A percentile compares a stretch with the other conserved stretches of the same genome.
Evolutionary conservation across 2,329 filamentous ascomycete species (phyloP).

Genomic region (Lachnellula cervina): DNA sequence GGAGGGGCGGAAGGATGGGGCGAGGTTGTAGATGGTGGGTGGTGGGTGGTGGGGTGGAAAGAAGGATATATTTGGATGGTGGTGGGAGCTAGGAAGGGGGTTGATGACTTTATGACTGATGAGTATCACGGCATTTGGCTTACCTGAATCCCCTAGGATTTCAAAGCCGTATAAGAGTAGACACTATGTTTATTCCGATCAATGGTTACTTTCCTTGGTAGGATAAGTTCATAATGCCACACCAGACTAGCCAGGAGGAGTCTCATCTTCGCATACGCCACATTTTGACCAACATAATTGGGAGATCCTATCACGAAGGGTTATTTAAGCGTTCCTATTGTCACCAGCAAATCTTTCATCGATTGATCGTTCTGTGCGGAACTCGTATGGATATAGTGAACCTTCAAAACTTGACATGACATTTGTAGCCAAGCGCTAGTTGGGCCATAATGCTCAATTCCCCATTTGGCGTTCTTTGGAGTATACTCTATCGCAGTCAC

Average conservation of each 20-base stretch:
- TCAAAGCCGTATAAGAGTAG: too few relatives aligned
- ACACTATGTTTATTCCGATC: too few relatives aligned
- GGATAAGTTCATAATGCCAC: not conserved
- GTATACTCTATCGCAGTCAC: not conserved
- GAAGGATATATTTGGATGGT: too few relatives aligned
- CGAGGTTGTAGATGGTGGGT: slow-evolving; percentile 1
- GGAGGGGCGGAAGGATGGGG: slow-evolving; percentile 12
- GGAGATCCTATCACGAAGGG: not conserved
- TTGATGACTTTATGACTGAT: too few relatives aligned
- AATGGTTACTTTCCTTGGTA: too few relatives aligned
- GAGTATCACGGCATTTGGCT: too few relatives aligned
- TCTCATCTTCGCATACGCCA: not conserved
- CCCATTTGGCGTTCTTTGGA: not conserved
- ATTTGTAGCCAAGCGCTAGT: too few relatives aligned
- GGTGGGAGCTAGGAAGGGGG: too few relatives aligned
- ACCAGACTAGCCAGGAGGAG: not conserved
- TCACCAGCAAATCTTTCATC: not conserved
- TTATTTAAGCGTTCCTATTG: not conserved
- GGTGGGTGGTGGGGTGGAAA: not conserved
- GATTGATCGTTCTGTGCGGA: not conserved
- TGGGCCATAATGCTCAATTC: too few relatives aligned
- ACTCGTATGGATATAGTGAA: not conserved
- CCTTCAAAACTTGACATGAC: not conserved
- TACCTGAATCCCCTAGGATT: too few relatives aligned
- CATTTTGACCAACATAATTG: not conserved